Conservation (phyloP, 768 basidiomycete genomes). For the Termitomyces sp. region DNA sequence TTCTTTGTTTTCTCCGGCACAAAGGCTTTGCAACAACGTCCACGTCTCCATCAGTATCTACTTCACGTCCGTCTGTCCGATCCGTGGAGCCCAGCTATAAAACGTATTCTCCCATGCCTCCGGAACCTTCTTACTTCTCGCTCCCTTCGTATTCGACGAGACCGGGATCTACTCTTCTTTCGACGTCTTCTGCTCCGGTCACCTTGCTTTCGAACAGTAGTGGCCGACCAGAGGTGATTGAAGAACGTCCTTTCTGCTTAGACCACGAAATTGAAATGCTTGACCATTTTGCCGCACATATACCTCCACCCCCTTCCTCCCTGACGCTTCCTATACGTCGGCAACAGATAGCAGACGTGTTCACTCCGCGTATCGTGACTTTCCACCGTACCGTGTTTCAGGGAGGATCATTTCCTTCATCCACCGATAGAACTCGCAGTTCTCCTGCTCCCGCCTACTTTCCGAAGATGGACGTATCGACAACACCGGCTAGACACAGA, state of each 20-base stretch:
- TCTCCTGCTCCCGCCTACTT: slow-evolving; percentile 19
- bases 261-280: slow-evolving; percentile 20
- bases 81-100: slow-evolving; percentile 5
- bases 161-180: slow-evolving; percentile 6
- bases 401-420: slow-evolving; percentile 14
- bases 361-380: slow-evolving; percentile 14
- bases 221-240: background rate
- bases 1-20: background rate
- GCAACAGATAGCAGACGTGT: slow-evolving; percentile 11
- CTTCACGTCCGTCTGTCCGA: slow-evolving; percentile 9
- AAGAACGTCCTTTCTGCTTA: background rate
- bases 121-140: slow-evolving; percentile 13
- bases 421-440: slow-evolving; percentile 24
- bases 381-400: slow-evolving; percentile 7
- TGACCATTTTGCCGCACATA: slow-evolving; percentile 21
- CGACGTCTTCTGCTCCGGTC: background rate
- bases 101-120: slow-evolving; percentile 2
- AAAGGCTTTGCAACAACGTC: slow-evolving; percentile 4
- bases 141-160: slow-evolving; percentile 5
- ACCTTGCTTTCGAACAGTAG: background rate
- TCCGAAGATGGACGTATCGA: slow-evolving; percentile 41
- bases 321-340: slow-evolving; percentile 15
- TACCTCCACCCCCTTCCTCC: slow-evolving; percentile 23
- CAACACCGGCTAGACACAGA: slow-evolving; percentile 33
- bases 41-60: slow-evolving; percentile 9